Conservation (phyloP, 257 asterid genomes). For the Asclepias syriaca region DNA sequence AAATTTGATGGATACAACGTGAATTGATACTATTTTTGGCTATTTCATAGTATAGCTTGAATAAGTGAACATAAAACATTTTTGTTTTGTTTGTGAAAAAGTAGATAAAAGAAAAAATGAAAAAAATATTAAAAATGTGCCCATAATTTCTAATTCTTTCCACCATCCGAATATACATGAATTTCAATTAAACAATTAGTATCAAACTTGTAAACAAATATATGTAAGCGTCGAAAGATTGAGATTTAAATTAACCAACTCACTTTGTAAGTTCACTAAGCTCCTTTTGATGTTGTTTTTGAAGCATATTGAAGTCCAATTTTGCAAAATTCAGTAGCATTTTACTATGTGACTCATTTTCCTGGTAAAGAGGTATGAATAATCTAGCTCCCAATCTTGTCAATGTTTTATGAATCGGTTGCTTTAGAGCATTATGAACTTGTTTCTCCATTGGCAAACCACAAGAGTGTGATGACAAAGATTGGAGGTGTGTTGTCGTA, state of each 20-base stretch:
- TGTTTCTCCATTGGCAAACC: neutral
- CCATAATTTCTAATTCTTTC: constrained; percentile 28
- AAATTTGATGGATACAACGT: too few species aligned
- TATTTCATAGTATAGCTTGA: too few species aligned
- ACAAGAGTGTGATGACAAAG: neutral
- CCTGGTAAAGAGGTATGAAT: constrained; percentile 20
- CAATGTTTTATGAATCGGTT: constrained; percentile 24
- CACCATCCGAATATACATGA: constrained; percentile 28
- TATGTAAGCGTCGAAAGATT: too few species aligned
- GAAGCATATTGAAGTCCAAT: constrained; percentile 26
- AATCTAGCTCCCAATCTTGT: constrained; percentile 15
- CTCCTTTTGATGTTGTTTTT: constrained; percentile 23
- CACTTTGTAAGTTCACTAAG: constrained; percentile 8
- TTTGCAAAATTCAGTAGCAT: constrained; percentile 19
- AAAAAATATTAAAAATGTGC: too few species aligned
- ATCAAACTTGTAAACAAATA: too few species aligned
- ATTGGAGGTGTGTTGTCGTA: neutral
- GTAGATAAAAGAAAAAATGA: too few species aligned
- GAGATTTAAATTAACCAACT: neutral
- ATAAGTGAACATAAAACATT: too few species aligned
- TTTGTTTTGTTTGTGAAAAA: too few species aligned
- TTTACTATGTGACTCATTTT: neutral
- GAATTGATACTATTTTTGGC: too few species aligned
- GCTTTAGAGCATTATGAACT: constrained; percentile 11
- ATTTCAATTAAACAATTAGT: neutral